These are phyloP conservation scores for Aspergillus avenaceus DNA, from an alignment of 495 filamentous ascomycete species.

Conservation along the genomic window DNA sequence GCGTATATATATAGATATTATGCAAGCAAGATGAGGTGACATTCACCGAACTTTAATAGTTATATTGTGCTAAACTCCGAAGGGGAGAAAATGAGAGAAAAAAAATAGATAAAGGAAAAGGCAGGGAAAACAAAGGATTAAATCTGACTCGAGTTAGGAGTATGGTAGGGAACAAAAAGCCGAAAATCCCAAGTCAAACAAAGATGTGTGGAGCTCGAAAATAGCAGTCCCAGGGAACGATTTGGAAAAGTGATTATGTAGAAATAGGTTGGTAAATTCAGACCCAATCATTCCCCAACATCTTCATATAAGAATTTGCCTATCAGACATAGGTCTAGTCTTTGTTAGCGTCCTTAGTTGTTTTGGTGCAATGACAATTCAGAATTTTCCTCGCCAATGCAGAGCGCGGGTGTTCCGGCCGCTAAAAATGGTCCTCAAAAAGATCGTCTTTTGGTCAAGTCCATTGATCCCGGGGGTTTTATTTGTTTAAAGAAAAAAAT, in stretches of 20 bases:
- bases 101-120: too few relatives aligned
- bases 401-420: neutral
- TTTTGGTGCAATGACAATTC: neutral
- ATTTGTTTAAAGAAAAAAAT: too few relatives aligned
- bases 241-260: neutral
- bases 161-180: neutral
- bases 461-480: too few relatives aligned
- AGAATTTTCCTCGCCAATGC: neutral
- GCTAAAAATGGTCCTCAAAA: neutral
- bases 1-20: neutral
- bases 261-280: neutral
- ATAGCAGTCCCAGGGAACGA: neutral
- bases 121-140: neutral
- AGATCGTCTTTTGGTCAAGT: neutral
- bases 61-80: neutral
- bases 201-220: neutral
- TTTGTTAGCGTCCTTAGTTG: neutral
- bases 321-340: neutral
- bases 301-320: neutral
- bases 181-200: neutral
- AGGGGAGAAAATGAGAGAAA: too few relatives aligned
- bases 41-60: neutral
- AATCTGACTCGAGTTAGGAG: neutral
- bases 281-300: neutral
- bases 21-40: neutral